Base-by-base conservation (phyloP, 768 basidiomycete species). In the Tylopilus balloui region DNA sequence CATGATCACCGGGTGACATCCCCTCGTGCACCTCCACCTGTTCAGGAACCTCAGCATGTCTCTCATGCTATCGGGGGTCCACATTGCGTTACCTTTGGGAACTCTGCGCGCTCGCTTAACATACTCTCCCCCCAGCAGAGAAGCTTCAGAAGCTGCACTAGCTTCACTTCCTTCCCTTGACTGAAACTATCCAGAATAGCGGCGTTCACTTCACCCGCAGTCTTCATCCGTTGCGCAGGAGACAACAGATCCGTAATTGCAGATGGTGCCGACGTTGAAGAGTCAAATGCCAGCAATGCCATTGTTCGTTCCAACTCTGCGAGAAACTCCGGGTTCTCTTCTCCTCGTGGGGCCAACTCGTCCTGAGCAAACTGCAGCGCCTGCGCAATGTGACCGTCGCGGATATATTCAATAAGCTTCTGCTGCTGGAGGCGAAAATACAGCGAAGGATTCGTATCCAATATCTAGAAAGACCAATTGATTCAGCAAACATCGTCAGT, bases 381-480 rank as follows among this genome's bases (percentile, higher is more conserved):
- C 35, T 90, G 85, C 6, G 73, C 69, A 52, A 92, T 81, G 24
- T 79, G 79, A 31, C 88, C 86, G 44, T 85, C 80, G 1, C 94
- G 88, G 57, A 98, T 96, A 57, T 79, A 84, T 68, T 99, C 96
- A 65, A 98, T 98, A 32, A 99, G 74, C 60, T 87, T 91, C 68
- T 96, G 92, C 54, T 97, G 93, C 59, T 97, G 92, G 11, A 99
- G 78, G 60, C 90, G 91, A 70, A 99, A 99, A 66, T 94, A 94
- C 44, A 99, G 72, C 11, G 83, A 81, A 8, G 92, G 90, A 67
- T 97, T 95, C 31, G 88, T 92, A 68, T 99, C 96, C 63, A 99
- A 77, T 62, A 99, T 96, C 96, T 99, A 69, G 56, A 59, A 15
- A 45, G 52, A 64, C 13, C 24, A 10, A 15, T 17, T 1, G 29